phyloP scores from a whole-genome alignment of 495 filamentous ascomycete genomes.

The Diplogelasinospora grovesii region DNA sequence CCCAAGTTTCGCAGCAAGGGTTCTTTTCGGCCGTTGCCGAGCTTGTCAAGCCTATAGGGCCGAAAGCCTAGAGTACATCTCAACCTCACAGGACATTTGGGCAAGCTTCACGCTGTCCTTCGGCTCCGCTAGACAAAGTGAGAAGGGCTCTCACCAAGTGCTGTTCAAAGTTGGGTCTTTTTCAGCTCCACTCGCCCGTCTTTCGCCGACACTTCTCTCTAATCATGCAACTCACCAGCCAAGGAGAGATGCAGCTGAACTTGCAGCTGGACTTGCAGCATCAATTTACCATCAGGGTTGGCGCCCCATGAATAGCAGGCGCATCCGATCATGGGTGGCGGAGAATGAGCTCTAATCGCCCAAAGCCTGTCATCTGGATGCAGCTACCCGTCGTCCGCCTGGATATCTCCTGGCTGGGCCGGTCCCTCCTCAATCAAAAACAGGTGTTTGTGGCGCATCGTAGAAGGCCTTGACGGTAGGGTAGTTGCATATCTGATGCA shows the following conservation, averaged over 20 bases:
- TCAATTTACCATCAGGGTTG: not conserved
- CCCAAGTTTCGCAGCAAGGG: slow-evolving; percentile 19
- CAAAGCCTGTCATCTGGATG: slow-evolving; percentile 22
- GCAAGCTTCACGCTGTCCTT: slow-evolving; percentile 11
- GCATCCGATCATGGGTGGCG: slow-evolving; percentile 13
- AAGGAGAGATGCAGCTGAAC: slow-evolving; percentile 3
- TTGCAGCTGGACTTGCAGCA: slow-evolving; percentile 3
- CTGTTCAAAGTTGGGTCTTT: not conserved
- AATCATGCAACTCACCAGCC: not conserved
- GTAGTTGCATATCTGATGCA: slow-evolving; percentile 28
- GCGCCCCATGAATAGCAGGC: slow-evolving; percentile 2
- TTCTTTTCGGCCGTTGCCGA: slow-evolving; percentile 30
- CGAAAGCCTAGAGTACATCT: too few species aligned
- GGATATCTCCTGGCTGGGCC: slow-evolving; percentile 15
- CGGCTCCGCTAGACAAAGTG: slow-evolving; percentile 4
- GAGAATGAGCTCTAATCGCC: slow-evolving; percentile 11
- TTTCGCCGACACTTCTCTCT: slow-evolving; percentile 2
- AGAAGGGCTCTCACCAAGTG: not conserved
- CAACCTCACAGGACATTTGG: too few species aligned
- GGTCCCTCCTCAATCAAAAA: slow-evolving; percentile 20
- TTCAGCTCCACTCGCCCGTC: not conserved
- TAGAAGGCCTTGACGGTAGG: slow-evolving; percentile 23
- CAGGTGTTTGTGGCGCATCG: slow-evolving; percentile 22
- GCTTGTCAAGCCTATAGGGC: slow-evolving; percentile 26
- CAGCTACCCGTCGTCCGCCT: slow-evolving; percentile 23